Base-by-base conservation (phyloP, 1,284 basidiomycete species). In the Fistulinella staudtii region DNA sequence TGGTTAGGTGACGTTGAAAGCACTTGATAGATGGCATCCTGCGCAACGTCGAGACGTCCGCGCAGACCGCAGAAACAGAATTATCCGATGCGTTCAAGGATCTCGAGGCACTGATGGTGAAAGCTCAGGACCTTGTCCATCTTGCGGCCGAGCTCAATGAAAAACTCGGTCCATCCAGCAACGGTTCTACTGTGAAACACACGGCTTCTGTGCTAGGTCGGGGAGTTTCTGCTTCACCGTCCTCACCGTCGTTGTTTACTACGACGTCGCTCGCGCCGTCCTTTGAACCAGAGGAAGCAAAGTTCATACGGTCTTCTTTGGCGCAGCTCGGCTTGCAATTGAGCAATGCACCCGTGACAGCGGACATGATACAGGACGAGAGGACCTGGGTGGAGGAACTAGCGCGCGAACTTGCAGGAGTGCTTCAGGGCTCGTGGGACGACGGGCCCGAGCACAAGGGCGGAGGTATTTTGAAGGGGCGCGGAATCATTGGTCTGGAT, bases 51-150 rank as follows among this genome's bases (percentile, higher is more conserved):
- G 81, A 84, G 62, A 73, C 76, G 17, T 80, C 79, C n/a, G 80
- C 81, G 4, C 76, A 82, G 51, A 74, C 74, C 10, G 73, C 82
- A 13, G 75, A 82, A 40, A 77, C 76, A 7, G 75, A 83, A 51
- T 82, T 98, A 73, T 76, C 79, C 36, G 80, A 83, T 53, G 89
- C 93, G 0, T 76, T 99, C 39, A 76, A 82, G 54, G 95, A 98
- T 60, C 76, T 99, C 20, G 92, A 98, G 60, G 86, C 89, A 1
- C 73, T 99, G 33, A 94, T 91, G 88, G 73, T 86, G 40, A 90
- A 93, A 63, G 93, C 94, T 0, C 87, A 85, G 54, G 89, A 93
- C 54, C 97, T 99, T 86, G 93, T 91, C 43, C 79, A 80, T 31
- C 77, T 97, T 22, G 93, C 95, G 1, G 85, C 85, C 50, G 84